Percentiles rank a stretch among this genome's conserved stretches.
These are phyloP conservation scores for Leccinum imitatum DNA, from an alignment of 768 basidiomycete genomes.

Conservation along the genomic window DNA sequence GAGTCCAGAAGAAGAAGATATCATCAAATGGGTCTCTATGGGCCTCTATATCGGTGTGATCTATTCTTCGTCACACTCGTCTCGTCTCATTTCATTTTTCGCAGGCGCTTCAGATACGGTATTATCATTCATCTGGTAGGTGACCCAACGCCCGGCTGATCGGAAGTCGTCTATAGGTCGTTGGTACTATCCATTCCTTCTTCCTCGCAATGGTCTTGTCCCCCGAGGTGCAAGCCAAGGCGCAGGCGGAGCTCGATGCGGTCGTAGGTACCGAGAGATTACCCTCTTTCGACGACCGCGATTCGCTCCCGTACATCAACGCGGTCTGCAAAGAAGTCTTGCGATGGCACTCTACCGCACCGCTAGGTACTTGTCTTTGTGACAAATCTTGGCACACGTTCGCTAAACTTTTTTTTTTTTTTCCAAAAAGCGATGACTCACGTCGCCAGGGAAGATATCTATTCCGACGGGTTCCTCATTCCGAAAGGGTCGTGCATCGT, in stretches of 20 bases:
- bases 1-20: constrained; percentile 17
- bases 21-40: constrained; percentile 21
- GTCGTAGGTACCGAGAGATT: constrained; percentile 23
- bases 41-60: constrained; percentile 10
- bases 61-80: neutral
- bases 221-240: constrained; percentile 26
- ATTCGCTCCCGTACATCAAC: constrained; percentile 26
- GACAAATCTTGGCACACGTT: neutral
- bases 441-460: constrained; percentile 21
- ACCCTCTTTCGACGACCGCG: constrained; percentile 20
- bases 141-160: neutral
- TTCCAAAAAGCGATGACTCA: constrained; percentile 15
- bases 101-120: neutral
- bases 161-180: constrained; percentile 1
- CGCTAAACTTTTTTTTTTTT: neutral
- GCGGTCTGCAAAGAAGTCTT: constrained; percentile 27
- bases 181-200: constrained; percentile 20
- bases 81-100: neutral
- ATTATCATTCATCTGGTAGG: neutral
- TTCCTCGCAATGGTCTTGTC: constrained; percentile 26
- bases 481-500: constrained; percentile 26
- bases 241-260: constrained; percentile 25
- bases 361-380: constrained; percentile 22
- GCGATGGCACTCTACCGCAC: constrained; percentile 23
- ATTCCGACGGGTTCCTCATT: constrained; percentile 15